These are phyloP conservation scores for Arthrinium phaeospermum DNA, from an alignment of 2,329 filamentous ascomycete genomes.

Conservation along the genomic window DNA sequence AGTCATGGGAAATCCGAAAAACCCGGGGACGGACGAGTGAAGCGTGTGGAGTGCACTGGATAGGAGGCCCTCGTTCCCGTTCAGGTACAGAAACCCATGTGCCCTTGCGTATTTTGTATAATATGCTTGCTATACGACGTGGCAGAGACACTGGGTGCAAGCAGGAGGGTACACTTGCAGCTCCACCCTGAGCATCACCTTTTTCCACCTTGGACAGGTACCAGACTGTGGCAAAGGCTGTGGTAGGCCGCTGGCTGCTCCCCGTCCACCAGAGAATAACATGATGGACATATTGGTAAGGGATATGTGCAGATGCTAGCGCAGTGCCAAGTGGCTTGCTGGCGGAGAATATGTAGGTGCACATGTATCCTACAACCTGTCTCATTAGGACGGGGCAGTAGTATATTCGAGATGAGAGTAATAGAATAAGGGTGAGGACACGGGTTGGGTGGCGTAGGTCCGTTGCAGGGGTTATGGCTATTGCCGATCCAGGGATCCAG, in stretches of 20 bases:
- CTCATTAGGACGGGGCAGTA: slow-evolving; percentile 9
- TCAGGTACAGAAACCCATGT: slow-evolving; percentile 16
- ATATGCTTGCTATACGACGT: slow-evolving; percentile 10
- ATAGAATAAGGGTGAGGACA: slow-evolving; percentile 17
- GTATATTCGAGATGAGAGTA: slow-evolving; percentile 20
- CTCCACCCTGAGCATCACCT: neutral
- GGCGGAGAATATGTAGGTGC: neutral
- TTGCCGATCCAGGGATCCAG: slow-evolving; percentile 11
- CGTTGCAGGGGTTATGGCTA: slow-evolving; percentile 2
- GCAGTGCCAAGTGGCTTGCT: slow-evolving; percentile 4
- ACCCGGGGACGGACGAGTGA: slow-evolving; percentile 13
- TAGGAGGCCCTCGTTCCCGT: slow-evolving; percentile 20
- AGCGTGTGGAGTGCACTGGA: slow-evolving; percentile 15
- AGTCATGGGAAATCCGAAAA: neutral
- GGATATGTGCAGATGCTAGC: slow-evolving; percentile 10
- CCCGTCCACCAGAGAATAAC: slow-evolving; percentile 11
- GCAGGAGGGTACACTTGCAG: neutral
- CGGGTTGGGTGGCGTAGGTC: neutral
- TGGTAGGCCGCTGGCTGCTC: slow-evolving; percentile 7
- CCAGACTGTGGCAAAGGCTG: slow-evolving; percentile 3
- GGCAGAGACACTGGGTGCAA: neutral
- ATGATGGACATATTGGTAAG: slow-evolving; percentile 17
- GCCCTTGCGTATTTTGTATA: slow-evolving; percentile 10
- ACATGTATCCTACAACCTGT: neutral
- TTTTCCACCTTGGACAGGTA: slow-evolving; percentile 3